Base-by-base conservation (phyloP, 2,329 filamentous ascomycete species). In the Penicillium paneum region DNA sequence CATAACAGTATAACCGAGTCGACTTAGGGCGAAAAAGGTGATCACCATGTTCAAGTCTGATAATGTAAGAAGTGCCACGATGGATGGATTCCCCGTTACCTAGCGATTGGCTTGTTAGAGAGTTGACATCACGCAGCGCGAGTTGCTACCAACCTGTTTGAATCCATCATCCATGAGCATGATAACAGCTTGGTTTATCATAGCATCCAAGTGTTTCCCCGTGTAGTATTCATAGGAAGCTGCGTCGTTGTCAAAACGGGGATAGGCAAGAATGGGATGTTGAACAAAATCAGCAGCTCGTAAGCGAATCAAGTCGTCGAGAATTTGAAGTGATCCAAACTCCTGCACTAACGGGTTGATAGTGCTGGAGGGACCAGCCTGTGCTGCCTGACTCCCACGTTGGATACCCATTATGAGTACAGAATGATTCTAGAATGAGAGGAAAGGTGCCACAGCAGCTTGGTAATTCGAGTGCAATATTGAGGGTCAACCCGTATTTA, bases 1-100 rank as follows among this genome's bases (percentile, higher is more conserved):
- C 65, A 79, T 70, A 7, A 74, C 67, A 12, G 71, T 74, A 52
- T 75, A 78, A 26, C 76, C 77, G 5, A 78, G 58, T n/a, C 76
- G 69, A 52, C 72, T 75, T 8, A 79, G 64, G 10, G 76, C 77
- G 47, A 79, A 77, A 43, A 78, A 71, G 7, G 72, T 71, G 49
- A 77, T 58, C 8, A 77, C 67, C 65, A 74, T 78, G 13, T 71
- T 69, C 5, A 78, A 60, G 46, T 78, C 72, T 0, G 77, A 78
- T 11, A 67, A 61, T 0, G 74, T 73, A 34, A 78, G 69, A 4
- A 79, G 63, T 3, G 74, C 74, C 5, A 79, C 66, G 3, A 71
- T 61, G 5, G 52, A 50, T 35, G 55, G 46, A 28, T 64, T 54
- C 15, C 54, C 45, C 5, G 52, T 60, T 5, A 59, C 54, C 67